Percentiles rank a stretch among this genome's conserved stretches.
phyloP scores from a whole-genome alignment of 768 basidiomycete genomes.

The Suillus cothurnatus region DNA sequence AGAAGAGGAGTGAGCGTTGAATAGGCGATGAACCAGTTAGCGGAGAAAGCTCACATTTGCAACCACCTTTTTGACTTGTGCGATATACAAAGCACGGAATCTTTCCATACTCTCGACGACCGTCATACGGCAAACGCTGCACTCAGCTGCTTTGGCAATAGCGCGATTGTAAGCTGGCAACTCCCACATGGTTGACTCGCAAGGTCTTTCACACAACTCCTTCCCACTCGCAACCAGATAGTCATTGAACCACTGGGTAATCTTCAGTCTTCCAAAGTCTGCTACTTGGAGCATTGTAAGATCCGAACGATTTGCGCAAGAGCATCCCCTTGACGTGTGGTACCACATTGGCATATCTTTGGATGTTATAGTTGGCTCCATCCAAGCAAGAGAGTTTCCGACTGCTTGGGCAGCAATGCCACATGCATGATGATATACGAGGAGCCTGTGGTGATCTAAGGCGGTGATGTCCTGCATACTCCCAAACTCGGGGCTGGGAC shows the following conservation, averaged over 20 bases:
- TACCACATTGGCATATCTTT: no score
- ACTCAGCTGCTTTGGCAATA: neutral
- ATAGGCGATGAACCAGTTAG: neutral
- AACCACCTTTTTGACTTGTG: neutral
- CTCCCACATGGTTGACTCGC: slow-evolving; percentile 1
- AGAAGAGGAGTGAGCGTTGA: slow-evolving; percentile 5
- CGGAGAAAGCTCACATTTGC: slow-evolving; percentile 7
- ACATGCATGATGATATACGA: slow-evolving; percentile 44
- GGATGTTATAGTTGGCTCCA: no score
- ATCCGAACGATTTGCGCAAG: no score
- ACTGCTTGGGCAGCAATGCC: slow-evolving; percentile 21
- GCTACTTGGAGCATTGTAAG: neutral
- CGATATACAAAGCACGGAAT: slow-evolving; percentile 3
- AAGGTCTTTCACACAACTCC: slow-evolving; percentile 5
- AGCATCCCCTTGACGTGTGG: no score
- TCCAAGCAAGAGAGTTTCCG: neutral
- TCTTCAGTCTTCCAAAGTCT: neutral
- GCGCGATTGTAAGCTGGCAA: neutral
- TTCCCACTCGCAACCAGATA: slow-evolving; percentile 6
- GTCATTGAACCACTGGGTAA: neutral
- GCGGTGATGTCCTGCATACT: slow-evolving; percentile 46
- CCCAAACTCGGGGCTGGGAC: slow-evolving; percentile 23
- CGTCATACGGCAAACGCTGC: neutral
- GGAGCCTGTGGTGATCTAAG: slow-evolving; percentile 42
- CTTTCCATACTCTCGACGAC: neutral